phyloP scores from a whole-genome alignment of 2,329 filamentous ascomycete species.

The Aureobasidium mangrovei region DNA sequence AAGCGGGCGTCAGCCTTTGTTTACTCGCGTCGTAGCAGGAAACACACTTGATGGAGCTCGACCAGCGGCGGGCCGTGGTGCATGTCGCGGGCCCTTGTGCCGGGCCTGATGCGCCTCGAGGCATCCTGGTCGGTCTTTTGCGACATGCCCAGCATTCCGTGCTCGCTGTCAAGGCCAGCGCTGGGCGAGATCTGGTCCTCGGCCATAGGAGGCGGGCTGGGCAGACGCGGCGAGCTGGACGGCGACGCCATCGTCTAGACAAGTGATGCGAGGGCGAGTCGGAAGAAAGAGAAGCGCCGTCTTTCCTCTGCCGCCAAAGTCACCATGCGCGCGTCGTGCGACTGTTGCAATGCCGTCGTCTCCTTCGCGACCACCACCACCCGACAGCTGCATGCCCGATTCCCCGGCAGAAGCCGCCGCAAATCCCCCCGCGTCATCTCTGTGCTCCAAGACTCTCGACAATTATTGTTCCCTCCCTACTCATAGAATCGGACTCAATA shows the following conservation, averaged over 20 bases:
- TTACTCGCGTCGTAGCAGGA: not conserved
- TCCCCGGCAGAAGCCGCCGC: conserved; percentile 1
- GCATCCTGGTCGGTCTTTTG: conserved; percentile 55
- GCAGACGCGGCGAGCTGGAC: conserved; percentile 81
- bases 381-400: not conserved
- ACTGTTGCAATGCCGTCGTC: not conserved
- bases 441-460: not conserved
- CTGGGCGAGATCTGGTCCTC: conserved; percentile 85
- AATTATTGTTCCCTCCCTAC: not conserved
- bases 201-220: conserved; percentile 86
- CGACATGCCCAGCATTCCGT: conserved; percentile 48
- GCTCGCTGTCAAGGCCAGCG: conserved; percentile 51
- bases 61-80: conserved; percentile 81
- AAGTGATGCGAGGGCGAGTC: not conserved
- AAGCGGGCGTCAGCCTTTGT: conserved; percentile 5
- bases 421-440: conserved; percentile 1
- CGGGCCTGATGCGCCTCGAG: conserved; percentile 80
- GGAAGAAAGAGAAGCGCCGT: not conserved
- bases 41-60: conserved; percentile 65
- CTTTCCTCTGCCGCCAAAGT: not conserved
- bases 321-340: not conserved
- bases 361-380: not conserved
- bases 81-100: conserved; percentile 89
- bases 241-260: conserved; percentile 31
- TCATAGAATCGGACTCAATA: not conserved